These are phyloP conservation scores for Exophiala lecanii-corni DNA, from an alignment of 2,329 filamentous ascomycete species.

Conservation along the genomic window DNA sequence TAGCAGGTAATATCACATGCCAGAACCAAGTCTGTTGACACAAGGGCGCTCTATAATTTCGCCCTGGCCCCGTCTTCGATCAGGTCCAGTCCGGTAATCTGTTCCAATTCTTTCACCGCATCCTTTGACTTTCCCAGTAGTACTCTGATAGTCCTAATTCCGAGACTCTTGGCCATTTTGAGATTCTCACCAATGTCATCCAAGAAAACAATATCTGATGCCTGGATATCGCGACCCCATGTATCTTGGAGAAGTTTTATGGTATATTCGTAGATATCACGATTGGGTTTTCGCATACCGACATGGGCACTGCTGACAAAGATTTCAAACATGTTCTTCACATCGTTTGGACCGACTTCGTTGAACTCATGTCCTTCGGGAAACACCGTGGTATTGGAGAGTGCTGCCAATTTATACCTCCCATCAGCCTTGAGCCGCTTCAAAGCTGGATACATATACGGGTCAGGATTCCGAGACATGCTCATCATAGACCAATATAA, in stretches of 20 bases:
- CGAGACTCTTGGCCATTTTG: constrained; percentile 68
- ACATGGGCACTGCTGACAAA: constrained; percentile 84
- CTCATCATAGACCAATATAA: constrained; percentile 93
- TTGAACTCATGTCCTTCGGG: constrained; percentile 68
- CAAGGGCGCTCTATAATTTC: constrained; percentile 12
- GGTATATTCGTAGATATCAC: constrained; percentile 72
- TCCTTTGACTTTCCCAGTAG: constrained; percentile 70
- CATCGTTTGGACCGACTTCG: constrained; percentile 48
- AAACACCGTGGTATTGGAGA: constrained; percentile 88
- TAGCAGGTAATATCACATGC: too few relatives aligned
- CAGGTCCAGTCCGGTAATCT: constrained; percentile 63
- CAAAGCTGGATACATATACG: constrained; percentile 82
- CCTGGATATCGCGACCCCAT: constrained; percentile 49
- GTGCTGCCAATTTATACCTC: constrained; percentile 68
- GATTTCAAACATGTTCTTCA: constrained; percentile 71
- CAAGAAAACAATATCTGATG: constrained; percentile 74
- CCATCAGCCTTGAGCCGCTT: constrained; percentile 60
- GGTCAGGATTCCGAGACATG: constrained; percentile 65
- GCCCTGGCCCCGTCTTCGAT: constrained; percentile 37
- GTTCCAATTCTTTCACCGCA: constrained; percentile 77
- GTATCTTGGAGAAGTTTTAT: constrained; percentile 62
- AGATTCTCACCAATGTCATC: constrained; percentile 95
- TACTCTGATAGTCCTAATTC: constrained; percentile 82
- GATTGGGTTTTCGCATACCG: constrained; percentile 81
- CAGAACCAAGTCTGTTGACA: too few relatives aligned